Percentiles rank a stretch among this genome's conserved stretches.
Evolutionary conservation across 805 yeast species (phyloP).

Genomic region (Candida suzukii): DNA sequence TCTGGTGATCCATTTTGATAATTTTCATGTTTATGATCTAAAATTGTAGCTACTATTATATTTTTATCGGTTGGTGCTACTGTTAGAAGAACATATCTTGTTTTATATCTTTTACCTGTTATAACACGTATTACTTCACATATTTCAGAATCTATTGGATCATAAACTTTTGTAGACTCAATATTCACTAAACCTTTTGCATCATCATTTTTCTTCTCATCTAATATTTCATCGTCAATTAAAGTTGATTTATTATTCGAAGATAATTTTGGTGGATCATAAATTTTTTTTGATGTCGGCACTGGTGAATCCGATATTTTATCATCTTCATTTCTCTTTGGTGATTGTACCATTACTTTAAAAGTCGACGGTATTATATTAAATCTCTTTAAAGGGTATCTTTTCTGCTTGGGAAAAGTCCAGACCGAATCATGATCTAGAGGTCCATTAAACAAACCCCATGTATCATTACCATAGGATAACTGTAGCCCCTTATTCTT

Average conservation of each 20-base stretch:
- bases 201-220: not conserved
- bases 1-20: conserved; percentile 2
- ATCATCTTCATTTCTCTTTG: not conserved
- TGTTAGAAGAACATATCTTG: conserved; percentile 20
- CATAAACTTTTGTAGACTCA: not conserved
- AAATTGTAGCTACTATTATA: conserved; percentile 21
- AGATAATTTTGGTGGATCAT: too few species aligned
- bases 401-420: conserved; percentile 6
- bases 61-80: conserved; percentile 14
- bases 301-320: not conserved
- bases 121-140: not conserved
- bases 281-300: not conserved
- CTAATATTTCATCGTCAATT: not conserved
- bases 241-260: not conserved
- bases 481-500: not conserved
- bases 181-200: not conserved
- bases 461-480: not conserved
- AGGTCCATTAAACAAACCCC: not conserved
- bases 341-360: conserved; percentile 5
- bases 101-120: not conserved
- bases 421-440: not conserved
- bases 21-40: conserved; percentile 5
- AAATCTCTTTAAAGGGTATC: not conserved
- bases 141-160: not conserved
- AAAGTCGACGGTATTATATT: conserved; percentile 11